Conservation (phyloP, 169 alveolate species). For the Amoebophrya sp. region DNA sequence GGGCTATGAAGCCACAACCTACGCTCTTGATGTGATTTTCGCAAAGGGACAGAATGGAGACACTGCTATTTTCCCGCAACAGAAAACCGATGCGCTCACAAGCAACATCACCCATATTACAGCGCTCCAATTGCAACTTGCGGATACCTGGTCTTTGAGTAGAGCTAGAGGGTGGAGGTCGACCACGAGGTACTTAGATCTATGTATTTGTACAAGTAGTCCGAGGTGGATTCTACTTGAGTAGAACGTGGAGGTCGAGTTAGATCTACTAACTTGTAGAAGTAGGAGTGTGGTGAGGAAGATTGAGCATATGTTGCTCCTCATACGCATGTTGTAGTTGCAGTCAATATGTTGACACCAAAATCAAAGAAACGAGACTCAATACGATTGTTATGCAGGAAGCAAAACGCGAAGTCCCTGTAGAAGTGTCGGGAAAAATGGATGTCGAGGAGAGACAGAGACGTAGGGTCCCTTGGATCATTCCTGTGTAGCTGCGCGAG, state of each 20-base stretch:
- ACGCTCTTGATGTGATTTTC: background rate
- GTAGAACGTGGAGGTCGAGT: no score
- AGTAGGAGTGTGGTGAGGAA: no score
- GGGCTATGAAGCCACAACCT: background rate
- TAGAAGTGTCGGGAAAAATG: constrained; percentile 1
- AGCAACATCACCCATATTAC: background rate
- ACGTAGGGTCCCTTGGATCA: background rate
- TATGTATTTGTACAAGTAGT: no score
- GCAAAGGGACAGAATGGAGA: background rate
- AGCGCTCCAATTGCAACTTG: background rate
- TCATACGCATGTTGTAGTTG: no score
- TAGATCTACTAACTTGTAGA: no score
- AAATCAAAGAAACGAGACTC: background rate
- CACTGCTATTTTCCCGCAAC: background rate
- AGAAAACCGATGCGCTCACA: background rate
- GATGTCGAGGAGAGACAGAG: background rate
- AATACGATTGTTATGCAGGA: background rate
- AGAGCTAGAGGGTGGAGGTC: no score
- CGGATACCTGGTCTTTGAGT: constrained; percentile 24
- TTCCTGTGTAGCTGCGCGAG: background rate
- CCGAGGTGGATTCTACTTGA: no score
- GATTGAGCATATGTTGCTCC: no score
- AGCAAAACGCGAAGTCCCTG: constrained; percentile 19
- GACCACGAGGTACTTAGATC: no score
- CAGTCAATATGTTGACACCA: background rate